Conservation (phyloP, 768 basidiomycete species). For the Kwoniella dendrophila region DNA sequence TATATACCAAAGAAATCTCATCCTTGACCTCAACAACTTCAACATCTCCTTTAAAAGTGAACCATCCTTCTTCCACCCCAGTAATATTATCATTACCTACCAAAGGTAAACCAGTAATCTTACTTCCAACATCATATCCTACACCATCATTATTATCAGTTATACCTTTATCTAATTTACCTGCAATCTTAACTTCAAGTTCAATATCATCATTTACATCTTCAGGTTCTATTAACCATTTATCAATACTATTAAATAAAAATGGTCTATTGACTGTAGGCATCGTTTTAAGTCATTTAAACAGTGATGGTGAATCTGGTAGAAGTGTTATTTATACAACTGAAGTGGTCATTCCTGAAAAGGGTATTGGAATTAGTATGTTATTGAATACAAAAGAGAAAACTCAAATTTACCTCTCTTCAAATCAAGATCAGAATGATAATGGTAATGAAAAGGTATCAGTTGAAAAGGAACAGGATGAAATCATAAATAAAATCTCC, state of each 20-base stretch:
- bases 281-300: slow-evolving; percentile 29
- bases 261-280: slow-evolving; percentile 23
- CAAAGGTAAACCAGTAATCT: slow-evolving; percentile 16
- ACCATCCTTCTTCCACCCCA: slow-evolving; percentile 21
- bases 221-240: slow-evolving; percentile 24
- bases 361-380: slow-evolving; percentile 40
- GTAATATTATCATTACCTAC: slow-evolving; percentile 16
- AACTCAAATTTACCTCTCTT: slow-evolving; percentile 26
- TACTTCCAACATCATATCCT: slow-evolving; percentile 24
- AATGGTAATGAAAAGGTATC: background rate
- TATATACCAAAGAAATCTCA: slow-evolving; percentile 10
- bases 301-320: slow-evolving; percentile 28
- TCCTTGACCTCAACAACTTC: slow-evolving; percentile 7
- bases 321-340: slow-evolving; percentile 43
- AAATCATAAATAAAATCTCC: slow-evolving; percentile 4
- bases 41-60: slow-evolving; percentile 18
- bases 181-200: slow-evolving; percentile 29
- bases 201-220: slow-evolving; percentile 27
- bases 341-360: slow-evolving; percentile 34
- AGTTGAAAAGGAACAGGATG: slow-evolving; percentile 1
- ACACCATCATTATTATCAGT: slow-evolving; percentile 28
- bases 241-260: slow-evolving; percentile 20
- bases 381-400: slow-evolving; percentile 33
- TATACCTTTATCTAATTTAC: slow-evolving; percentile 20
- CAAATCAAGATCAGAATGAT: background rate